Evolutionary conservation across 2,329 filamentous ascomycete species (phyloP).

Genomic region (Zymoseptoria tritici): DNA sequence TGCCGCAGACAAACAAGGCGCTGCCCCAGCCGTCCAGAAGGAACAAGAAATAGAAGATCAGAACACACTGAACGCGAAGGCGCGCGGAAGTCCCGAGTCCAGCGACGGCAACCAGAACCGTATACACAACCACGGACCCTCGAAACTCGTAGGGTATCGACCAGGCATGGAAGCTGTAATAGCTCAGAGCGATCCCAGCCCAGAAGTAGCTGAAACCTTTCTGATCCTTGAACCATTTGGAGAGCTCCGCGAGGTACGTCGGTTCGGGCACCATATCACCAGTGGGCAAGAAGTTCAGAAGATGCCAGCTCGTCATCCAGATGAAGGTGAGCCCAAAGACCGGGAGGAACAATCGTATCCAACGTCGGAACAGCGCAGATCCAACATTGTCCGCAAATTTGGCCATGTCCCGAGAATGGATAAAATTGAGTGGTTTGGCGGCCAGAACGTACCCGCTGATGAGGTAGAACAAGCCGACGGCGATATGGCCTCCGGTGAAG

Average conservation of each 20-base stretch:
- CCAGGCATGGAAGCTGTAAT: conserved; percentile 56
- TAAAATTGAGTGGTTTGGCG: conserved; percentile 36
- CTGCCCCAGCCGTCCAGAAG: conserved; percentile 57
- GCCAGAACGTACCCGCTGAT: conserved; percentile 47
- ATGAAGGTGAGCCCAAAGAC: conserved; percentile 49
- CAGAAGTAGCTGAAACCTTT: not conserved
- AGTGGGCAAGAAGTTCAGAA: conserved; percentile 43
- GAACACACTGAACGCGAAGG: conserved; percentile 19
- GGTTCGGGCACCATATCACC: conserved; percentile 21
- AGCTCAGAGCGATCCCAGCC: conserved; percentile 10
- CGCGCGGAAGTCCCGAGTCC: conserved; percentile 40
- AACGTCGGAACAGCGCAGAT: conserved; percentile 44
- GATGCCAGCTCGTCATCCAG: conserved; percentile 49
- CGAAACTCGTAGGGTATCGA: conserved; percentile 57
- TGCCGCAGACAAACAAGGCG: conserved; percentile 52
- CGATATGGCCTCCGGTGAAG: conserved; percentile 55
- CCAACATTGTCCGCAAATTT: conserved; percentile 35
- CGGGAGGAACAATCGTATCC: conserved; percentile 43
- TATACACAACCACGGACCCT: conserved; percentile 58
- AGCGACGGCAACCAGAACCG: conserved; percentile 49
- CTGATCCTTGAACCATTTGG: conserved; percentile 46
- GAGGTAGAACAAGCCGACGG: conserved; percentile 47
- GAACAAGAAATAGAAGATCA: conserved; percentile 60
- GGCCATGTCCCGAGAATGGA: conserved; percentile 15
- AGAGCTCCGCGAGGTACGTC: conserved; percentile 22